Evolutionary conservation across 169 alveolate genomes (phyloP), one percentile per base, ranked within the genome.

Genomic region (Eimeria sp.): DNA sequence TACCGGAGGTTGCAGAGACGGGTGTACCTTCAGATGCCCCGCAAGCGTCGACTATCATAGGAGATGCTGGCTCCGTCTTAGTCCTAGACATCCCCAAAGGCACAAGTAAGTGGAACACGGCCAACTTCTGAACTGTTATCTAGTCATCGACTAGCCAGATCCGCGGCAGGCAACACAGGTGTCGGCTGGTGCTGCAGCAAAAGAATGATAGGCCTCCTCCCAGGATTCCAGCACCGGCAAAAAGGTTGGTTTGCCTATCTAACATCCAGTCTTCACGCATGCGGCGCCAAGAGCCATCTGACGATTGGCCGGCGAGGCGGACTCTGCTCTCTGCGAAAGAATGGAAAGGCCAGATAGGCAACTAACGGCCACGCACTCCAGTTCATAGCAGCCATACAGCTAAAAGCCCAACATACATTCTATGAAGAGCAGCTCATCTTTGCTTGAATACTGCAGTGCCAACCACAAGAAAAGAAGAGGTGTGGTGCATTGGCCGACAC

Each of bases 11-110:
- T 22, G 93, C 63, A 63, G 78, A 49, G 14, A 34, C 65, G 43
- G 93, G 20, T 10, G 80, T n/a, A 10, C 80, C 61, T 14, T 34
- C 76, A 30, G 76, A 43, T n/a, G 93, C 45, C 51, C 57, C 82
- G 14, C 51, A 54, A 20, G 93, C 93, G 61, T 63, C 93, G 63
- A 45, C 93, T 3, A 72, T 82, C 76, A 51, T 86, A 49, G 82
- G 45, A 34, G 80, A 63, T 6, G 63, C 22, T 4, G 93, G 57
- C 20, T 86, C 93, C 1, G 70, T 58, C 65, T 43, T 86, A 86
- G 75, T 86, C 27, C 80, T 58, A 22, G 72, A 82, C 90, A 82
- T 54, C 30, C 73, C 90, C 57, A 49, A 45, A 43, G 51, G 3
- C n/a, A 30, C 80, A 30, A 30, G 80, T 1, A 30, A 11, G 22